Evolutionary conservation across 176 grass and related monocot species (phyloP).

Genomic region (Musa troglodytarum): DNA sequence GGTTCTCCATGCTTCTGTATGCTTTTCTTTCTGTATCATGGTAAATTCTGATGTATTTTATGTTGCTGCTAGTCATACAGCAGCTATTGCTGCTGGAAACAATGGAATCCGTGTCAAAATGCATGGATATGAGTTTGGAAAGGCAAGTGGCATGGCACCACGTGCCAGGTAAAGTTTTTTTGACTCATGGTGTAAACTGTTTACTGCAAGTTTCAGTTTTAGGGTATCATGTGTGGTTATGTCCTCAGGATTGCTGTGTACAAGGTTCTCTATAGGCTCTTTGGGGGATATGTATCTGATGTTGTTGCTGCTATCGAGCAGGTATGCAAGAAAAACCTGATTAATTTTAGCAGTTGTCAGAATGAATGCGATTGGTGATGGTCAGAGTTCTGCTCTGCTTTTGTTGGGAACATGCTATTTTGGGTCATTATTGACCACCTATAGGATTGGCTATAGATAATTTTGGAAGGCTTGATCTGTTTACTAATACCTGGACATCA

Average conservation of each 20-base stretch:
- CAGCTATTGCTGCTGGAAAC: constrained; percentile 98
- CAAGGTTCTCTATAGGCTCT: constrained; percentile 96
- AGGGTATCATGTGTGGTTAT: constrained; percentile 1
- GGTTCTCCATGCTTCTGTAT: not conserved
- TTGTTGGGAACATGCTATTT: too few relatives aligned
- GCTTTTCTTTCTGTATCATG: not conserved
- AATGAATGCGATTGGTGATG: not conserved
- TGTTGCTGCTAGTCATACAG: constrained; percentile 63
- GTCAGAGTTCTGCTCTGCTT: not conserved
- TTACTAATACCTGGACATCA: not conserved
- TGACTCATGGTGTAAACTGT: not conserved
- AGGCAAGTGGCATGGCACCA: constrained; percentile 97
- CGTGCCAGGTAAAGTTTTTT: constrained; percentile 57
- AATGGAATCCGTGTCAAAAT: constrained; percentile 87
- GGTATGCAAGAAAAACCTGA: constrained; percentile 28
- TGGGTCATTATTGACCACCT: not conserved
- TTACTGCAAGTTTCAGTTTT: not conserved
- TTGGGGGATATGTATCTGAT: constrained; percentile 95
- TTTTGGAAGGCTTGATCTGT: not conserved
- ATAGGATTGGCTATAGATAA: not conserved
- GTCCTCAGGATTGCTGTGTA: constrained; percentile 82
- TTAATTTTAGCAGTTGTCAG: not conserved
- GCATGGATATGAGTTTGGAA: constrained; percentile 92
- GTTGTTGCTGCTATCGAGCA: constrained; percentile 98
- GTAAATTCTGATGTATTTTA: constrained; percentile 10